These are phyloP conservation scores for Penicillium frequentans DNA, from an alignment of 2,329 filamentous ascomycete genomes.

Conservation along the genomic window DNA sequence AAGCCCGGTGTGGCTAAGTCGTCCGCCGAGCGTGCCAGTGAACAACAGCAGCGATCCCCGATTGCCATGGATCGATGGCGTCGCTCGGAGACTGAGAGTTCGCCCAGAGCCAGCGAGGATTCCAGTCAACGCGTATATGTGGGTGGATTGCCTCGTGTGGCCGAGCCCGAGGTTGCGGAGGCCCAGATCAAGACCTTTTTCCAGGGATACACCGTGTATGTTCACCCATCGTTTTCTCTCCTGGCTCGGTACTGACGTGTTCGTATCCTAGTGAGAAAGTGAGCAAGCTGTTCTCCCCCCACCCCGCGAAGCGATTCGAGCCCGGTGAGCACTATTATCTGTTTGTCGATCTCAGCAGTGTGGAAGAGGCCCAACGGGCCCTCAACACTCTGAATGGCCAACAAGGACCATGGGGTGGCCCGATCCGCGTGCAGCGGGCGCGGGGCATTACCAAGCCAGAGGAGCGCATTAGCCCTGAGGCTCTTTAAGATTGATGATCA, in stretches of 20 bases:
- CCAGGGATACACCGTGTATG: constrained; percentile 44
- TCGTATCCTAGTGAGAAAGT: constrained; percentile 40
- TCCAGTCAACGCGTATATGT: constrained; percentile 49
- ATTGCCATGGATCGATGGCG: constrained; percentile 46
- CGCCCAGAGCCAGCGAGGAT: constrained; percentile 34
- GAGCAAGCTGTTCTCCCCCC: constrained; percentile 59
- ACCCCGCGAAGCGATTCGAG: constrained; percentile 53
- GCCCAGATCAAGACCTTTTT: constrained; percentile 47
- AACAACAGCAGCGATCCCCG: constrained; percentile 13
- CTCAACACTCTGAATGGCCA: constrained; percentile 46
- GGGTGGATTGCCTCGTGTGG: constrained; percentile 47
- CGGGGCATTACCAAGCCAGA: constrained; percentile 26
- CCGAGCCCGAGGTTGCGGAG: constrained; percentile 41
- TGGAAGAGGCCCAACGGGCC: constrained; percentile 56
- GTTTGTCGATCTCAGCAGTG: constrained; percentile 63
- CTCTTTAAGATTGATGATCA: neutral
- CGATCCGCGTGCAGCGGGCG: constrained; percentile 41
- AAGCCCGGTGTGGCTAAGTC: constrained; percentile 63
- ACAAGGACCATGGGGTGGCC: constrained; percentile 41
- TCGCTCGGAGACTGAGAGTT: constrained; percentile 40
- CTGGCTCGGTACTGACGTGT: constrained; percentile 1
- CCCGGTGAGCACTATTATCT: constrained; percentile 62
- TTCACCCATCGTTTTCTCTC: neutral
- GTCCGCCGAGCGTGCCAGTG: constrained; percentile 25
- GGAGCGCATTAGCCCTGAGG: neutral